Percentiles rank a stretch among this genome's conserved stretches.
Evolutionary conservation across 257 asterid species (phyloP).

Genomic region (Jaltomata sinuosa): DNA sequence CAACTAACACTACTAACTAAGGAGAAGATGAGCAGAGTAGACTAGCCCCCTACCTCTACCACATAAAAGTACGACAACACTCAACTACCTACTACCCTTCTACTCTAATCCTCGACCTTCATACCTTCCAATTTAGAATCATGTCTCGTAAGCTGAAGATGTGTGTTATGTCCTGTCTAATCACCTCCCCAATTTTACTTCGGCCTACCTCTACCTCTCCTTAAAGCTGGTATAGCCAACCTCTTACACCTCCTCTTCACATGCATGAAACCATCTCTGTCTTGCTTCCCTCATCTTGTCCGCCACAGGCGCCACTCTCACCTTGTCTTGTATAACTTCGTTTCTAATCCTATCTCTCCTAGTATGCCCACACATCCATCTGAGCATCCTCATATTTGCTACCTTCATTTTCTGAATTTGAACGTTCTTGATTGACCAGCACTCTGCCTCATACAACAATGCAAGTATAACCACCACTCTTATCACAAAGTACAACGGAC

Average conservation of each 20-base stretch:
- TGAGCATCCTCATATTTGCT: not conserved
- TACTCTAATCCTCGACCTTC: not conserved
- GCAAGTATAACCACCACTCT: not conserved
- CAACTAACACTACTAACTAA: not conserved
- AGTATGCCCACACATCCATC: not conserved
- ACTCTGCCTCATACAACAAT: not conserved
- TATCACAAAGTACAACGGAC: not conserved
- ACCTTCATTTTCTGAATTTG: not conserved
- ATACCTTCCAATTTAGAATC: not conserved
- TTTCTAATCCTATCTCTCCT: not conserved
- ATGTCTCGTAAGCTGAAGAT: not conserved
- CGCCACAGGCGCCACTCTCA: not conserved
- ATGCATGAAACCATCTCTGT: not conserved
- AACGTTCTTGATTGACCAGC: not conserved
- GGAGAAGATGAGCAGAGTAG: not conserved
- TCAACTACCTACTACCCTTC: not conserved
- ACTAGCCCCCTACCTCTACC: not conserved
- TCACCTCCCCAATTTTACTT: not conserved
- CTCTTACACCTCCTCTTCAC: not conserved
- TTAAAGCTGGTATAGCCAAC: not conserved
- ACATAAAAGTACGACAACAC: not conserved
- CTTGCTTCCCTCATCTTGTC: not conserved
- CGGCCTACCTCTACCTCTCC: not conserved
- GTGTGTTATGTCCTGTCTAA: not conserved
- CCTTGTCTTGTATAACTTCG: not conserved